Evolutionary conservation across 805 yeast genomes (phyloP).

Genomic region (Yueomyces sp.): DNA sequence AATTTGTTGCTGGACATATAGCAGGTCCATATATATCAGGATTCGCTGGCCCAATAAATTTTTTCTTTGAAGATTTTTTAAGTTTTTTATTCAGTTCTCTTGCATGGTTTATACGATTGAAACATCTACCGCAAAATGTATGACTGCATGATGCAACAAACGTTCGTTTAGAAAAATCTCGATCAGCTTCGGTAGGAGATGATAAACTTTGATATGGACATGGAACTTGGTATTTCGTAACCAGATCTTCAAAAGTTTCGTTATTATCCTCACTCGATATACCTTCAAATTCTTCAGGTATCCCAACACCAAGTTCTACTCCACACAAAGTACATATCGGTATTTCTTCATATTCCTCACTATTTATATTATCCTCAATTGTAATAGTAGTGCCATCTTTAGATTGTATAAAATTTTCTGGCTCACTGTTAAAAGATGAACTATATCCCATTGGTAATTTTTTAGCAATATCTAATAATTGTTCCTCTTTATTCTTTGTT

Average conservation of each 20-base stretch:
- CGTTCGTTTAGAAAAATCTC: slow-evolving; percentile 48
- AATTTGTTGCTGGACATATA: slow-evolving; percentile 41
- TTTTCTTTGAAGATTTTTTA: slow-evolving; percentile 13
- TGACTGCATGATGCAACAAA: slow-evolving; percentile 71
- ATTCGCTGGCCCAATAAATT: slow-evolving; percentile 23
- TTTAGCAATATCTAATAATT: slow-evolving; percentile 10
- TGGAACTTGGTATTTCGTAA: slow-evolving; percentile 24
- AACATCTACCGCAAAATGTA: slow-evolving; percentile 76
- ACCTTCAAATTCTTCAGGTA: slow-evolving; percentile 37
- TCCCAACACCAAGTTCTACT: slow-evolving; percentile 57
- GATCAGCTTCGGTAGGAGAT: slow-evolving; percentile 39
- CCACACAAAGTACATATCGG: slow-evolving; percentile 61
- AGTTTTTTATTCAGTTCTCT: slow-evolving; percentile 9
- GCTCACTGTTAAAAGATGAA: slow-evolving; percentile 16
- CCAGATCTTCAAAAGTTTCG: slow-evolving; percentile 20
- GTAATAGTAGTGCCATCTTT: slow-evolving; percentile 3
- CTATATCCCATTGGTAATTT: slow-evolving; percentile 20
- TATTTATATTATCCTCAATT: slow-evolving; percentile 7
- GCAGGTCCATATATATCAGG: slow-evolving; percentile 41
- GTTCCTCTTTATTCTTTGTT: slow-evolving; percentile 16
- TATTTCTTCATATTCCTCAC: slow-evolving; percentile 24
- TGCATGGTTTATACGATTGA: slow-evolving; percentile 43
- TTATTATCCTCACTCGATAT: slow-evolving; percentile 10
- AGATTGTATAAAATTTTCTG: slow-evolving; percentile 4
- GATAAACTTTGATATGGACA: slow-evolving; percentile 56